Conservation (phyloP, 805 yeast genomes). For the Wickerhamomyces bovis region DNA sequence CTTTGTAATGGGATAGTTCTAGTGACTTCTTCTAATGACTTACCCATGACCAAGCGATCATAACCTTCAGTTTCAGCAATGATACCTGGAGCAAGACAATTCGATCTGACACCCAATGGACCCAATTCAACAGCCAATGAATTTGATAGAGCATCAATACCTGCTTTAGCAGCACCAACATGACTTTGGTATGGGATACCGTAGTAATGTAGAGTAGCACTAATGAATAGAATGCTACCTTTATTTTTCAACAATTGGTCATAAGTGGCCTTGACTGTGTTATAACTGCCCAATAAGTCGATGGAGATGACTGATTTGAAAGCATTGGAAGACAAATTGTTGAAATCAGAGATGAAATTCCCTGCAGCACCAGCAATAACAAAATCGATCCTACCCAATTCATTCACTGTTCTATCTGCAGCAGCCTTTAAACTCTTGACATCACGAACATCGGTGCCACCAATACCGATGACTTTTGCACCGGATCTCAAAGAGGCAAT, state of each 20-base stretch:
- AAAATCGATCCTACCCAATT: slow-evolving; percentile 74
- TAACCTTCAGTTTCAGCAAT: slow-evolving; percentile 86
- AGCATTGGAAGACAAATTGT: slow-evolving; percentile 75
- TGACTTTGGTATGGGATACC: slow-evolving; percentile 89
- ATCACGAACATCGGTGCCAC: slow-evolving; percentile 74
- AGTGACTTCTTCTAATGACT: slow-evolving; percentile 34
- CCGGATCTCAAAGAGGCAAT: slow-evolving; percentile 51
- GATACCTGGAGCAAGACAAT: slow-evolving; percentile 89
- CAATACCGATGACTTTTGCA: slow-evolving; percentile 63
- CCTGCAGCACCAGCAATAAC: slow-evolving; percentile 98
- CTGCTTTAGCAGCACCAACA: slow-evolving; percentile 95
- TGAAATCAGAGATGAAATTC: slow-evolving; percentile 77
- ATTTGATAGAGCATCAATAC: slow-evolving; percentile 80
- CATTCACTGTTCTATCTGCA: slow-evolving; percentile 54
- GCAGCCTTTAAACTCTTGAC: slow-evolving; percentile 55
- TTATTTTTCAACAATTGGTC: slow-evolving; percentile 55
- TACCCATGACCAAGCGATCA: slow-evolving; percentile 47
- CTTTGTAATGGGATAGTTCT: slow-evolving; percentile 52
- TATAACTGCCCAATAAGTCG: slow-evolving; percentile 83
- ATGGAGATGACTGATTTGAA: slow-evolving; percentile 83
- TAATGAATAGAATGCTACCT: slow-evolving; percentile 73
- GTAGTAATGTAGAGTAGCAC: slow-evolving; percentile 85
- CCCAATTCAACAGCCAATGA: slow-evolving; percentile 89
- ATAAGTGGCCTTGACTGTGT: slow-evolving; percentile 80
- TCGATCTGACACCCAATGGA: slow-evolving; percentile 77